Conservation (phyloP, 768 basidiomycete species). For the Pisolithus orientalis region DNA sequence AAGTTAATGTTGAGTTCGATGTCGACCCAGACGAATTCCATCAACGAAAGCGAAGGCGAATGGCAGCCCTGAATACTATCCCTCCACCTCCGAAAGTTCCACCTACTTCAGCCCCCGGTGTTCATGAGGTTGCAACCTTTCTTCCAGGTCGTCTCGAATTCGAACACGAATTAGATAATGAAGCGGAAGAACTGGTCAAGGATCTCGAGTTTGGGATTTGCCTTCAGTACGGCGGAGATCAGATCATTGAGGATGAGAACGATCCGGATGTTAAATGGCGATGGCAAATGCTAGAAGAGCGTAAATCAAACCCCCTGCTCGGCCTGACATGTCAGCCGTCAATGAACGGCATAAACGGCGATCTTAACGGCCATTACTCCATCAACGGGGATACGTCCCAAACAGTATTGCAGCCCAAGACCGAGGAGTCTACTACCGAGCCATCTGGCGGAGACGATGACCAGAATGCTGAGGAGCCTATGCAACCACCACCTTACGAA, state of each 20-base stretch:
- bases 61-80: slow-evolving; percentile 68
- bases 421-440: slow-evolving; percentile 43
- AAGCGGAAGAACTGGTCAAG: slow-evolving; percentile 92
- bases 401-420: slow-evolving; percentile 25
- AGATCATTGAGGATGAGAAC: slow-evolving; percentile 70
- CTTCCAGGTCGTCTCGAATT: slow-evolving; percentile 98
- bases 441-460: slow-evolving; percentile 45
- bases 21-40: slow-evolving; percentile 82
- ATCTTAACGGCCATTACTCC: slow-evolving; percentile 29
- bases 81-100: slow-evolving; percentile 61
- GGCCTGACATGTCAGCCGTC: slow-evolving; percentile 19
- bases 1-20: slow-evolving; percentile 55
- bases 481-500: slow-evolving; percentile 74
- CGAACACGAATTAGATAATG: slow-evolving; percentile 95
- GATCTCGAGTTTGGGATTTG: slow-evolving; percentile 95
- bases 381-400: slow-evolving; percentile 32
- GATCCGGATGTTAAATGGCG: slow-evolving; percentile 64
- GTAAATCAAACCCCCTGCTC: slow-evolving; percentile 18
- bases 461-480: slow-evolving; percentile 56
- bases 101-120: slow-evolving; percentile 83
- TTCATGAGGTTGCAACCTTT: slow-evolving; percentile 89
- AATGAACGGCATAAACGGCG: slow-evolving; percentile 18
- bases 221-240: slow-evolving; percentile 76
- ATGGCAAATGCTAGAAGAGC: slow-evolving; percentile 35
- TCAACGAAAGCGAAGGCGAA: slow-evolving; percentile 79